Evolutionary conservation across 108 stramenopile species (phyloP), one percentile per base, ranked within the genome.

Genomic region (Cyclotella distinguenda): DNA sequence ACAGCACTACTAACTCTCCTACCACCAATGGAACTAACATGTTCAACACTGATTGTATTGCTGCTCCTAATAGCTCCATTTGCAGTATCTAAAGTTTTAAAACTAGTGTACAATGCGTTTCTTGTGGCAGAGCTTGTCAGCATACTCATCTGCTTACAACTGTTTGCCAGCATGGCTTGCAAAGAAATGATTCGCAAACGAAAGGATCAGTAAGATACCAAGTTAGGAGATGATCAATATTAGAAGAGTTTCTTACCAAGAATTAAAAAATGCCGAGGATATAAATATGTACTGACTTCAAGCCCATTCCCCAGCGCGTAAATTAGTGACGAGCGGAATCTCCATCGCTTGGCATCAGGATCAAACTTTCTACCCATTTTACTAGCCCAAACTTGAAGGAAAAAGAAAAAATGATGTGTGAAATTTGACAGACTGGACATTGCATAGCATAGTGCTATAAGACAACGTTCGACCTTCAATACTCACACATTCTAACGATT

Each of bases 291-390:
- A 33, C 84, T 59, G 19, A 97, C 88, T 78, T 97, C 95, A 38
- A 97, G 65, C 32, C 80, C 85, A 70, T 93, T 97, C 9, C 96
- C 96, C 15, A 86, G 18, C 3, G 91, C 92, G 77, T 84, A 97
- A 21, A 95, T 75, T 7, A 95, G 66, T 7, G 81, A 61, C 30
- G 76, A 55, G n/a, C 94, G 82, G 49, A 91, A 96, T 22, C 96
- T 74, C 96, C 96, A 97, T 34, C 94, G 79, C 61, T 97, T 97
- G 19, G 96, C 95, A 70, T 97, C 95, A 21, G 83, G 78, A 73
- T 97, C 96, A 68, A 97, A 97, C 36, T 88, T 82, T 28, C 95
- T 70, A 18, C 96, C 96, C 95, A 96, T 94, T 63, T 81, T 83
- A n/a, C 79, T 80, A 5, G 96, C 96, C 96, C 96, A 97, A n/a